Evolutionary conservation across 148 eudicot genomes (phyloP), one percentile per base, ranked within the genome.

Genomic region (Bassia scoparia): DNA sequence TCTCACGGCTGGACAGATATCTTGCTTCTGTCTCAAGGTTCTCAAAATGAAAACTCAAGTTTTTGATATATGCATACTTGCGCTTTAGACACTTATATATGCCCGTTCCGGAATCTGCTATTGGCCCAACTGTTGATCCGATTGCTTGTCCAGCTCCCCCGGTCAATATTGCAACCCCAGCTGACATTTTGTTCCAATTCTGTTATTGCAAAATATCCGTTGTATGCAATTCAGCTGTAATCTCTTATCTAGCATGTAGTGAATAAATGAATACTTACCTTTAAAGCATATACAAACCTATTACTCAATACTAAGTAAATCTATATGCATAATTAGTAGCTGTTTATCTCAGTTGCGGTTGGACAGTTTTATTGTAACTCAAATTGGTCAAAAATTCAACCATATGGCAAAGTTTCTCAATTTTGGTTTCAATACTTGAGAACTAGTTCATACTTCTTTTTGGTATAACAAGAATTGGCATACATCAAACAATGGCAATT

Each of bases 121-220:
- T 74, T 18, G 79, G 79, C 26, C 29, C 74, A 50, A 76, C 74
- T 30, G 61, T 21, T 24, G 74, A 48, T 69, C 79, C 79, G 18
- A 62, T 69, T 10, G 69, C 79, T 76, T 76, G 79, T 26, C 74
- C 79, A 61, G 59, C 74, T 76, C 69, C 69, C 13, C 61, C 79
- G 5, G 79, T 59, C 35, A 70, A 27, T 37, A 76, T 79, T 38
- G 50, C 18, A 9, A 18, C 18, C 49, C 35, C 70, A 35, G 41
- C 27, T 35, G 77, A 49, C 77, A 74, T 74, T 70, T 70, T 74
- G 46, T 37, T 31, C 1, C 24, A 48, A 63, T 24, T 16, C 67
- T 18, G 26, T 50, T 8, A 26, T 20, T 44, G 26, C 29, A 21
- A 27, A n/a, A n/a, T 26, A 68, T 8, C 34, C 49, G 7, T 24